Evolutionary conservation across 257 asterid genomes (phyloP), one percentile per base, ranked within the genome.

Genomic region (Linaria vulgaris): DNA sequence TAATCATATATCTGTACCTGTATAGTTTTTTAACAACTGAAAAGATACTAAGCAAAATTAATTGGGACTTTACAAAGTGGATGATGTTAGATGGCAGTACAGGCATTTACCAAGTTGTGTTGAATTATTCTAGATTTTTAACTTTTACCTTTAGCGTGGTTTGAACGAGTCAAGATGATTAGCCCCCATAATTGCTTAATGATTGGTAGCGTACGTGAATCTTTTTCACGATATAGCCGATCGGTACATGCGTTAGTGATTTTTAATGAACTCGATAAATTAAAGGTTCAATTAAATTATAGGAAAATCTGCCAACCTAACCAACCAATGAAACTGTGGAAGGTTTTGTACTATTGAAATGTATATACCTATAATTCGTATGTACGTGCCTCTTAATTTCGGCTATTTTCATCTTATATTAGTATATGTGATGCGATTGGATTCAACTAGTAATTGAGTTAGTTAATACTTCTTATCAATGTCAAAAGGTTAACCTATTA

Each of bases 401-500:
- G 66, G 31, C 66, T 25, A 24, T 45, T 23, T 7, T n/a, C 15
- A 0, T 43, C 44, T 11, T 25, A 57, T 37, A 57, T 37, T 12
- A 37, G 5, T 56, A 31, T n/a, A n/a, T n/a, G n/a, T 17, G 17
- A 27, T 46, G 41, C 15, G 48, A 41, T 49, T 50, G 50, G 69
- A 64, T 47, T 16, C 56, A 65, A 67, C 53, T 51, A 51, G 60
- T 44, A 60, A 69, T 22, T 25, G 27, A 39, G 21, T 30, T 54
- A 62, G 64, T 12, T 27, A 47, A 48, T 38, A n/a, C n/a, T n/a
- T 24, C 56, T 60, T 20, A 59, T 9, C 0, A 25, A 63, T 37
- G 76, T 75, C 80, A 70, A 70, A 75, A 75, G 68, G 48, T 24
- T 0, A 69, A 34, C 23, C 59, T 43, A 65, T 60, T 37, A 58